Evolutionary conservation across 2,329 filamentous ascomycete species (phyloP), one percentile per base, ranked within the genome.

Genomic region (Xylariales sp.): DNA sequence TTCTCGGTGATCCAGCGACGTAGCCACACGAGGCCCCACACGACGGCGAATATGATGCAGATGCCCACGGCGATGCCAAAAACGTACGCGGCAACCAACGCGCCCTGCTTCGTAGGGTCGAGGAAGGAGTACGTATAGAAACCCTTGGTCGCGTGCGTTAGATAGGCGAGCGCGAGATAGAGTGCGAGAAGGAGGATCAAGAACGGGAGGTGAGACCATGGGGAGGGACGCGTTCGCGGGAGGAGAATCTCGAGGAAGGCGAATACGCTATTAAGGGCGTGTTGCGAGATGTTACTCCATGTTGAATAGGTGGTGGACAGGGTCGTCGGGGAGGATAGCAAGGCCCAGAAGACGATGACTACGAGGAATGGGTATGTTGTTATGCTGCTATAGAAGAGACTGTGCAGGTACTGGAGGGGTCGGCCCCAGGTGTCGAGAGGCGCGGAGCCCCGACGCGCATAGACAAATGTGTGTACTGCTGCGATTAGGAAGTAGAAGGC

Each of bases 61-160:
- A 81, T 80, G 5, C 78, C 83, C 3, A 78, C 78, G 18, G 81
- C 74, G 62, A 87, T 84, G n/a, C 82, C 83, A 64, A 90, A 82
- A 64, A 85, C 85, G 74, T 89, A 90, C 16, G 82, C 91, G 0
- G 88, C 87, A 3, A 94, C 88, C 6, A 83, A 80, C 0, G 83
- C 85, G 34, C 85, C 84, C 57, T 86, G 79, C 18, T 78, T 75
- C 16, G 57, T 64, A 1, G 89, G 84, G 77, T 97, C 85, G n/a
- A 97, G 85, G 80, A 97, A 97, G 65, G 75, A 78, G 81, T 97
- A 97, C 0, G 91, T 86, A 78, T 94, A 97, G 77, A 91, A 93
- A 2, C 87, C 87, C 78, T 93, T 84, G 0, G 89, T 90, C 4
- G 87, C 87, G 68, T 87, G 80, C 0, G 91, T 94, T 28, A 96